Evolutionary conservation across 805 yeast genomes (phyloP).

Genomic region (Metschnikowia reukaufii): DNA sequence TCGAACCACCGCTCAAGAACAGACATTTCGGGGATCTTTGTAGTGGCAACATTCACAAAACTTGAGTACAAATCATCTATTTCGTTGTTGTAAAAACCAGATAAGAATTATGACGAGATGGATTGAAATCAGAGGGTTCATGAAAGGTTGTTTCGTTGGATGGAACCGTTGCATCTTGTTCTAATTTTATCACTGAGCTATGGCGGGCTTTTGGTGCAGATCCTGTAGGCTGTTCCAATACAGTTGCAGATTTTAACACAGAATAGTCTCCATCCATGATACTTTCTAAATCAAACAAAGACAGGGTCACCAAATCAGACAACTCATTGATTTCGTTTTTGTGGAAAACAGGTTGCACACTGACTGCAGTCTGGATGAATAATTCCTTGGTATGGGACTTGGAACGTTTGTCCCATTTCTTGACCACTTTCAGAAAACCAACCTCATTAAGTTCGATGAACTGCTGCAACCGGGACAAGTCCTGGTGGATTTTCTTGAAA

Average conservation of each 20-base stretch:
- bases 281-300: constrained; percentile 71
- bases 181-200: constrained; percentile 9
- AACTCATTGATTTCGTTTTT: constrained; percentile 81
- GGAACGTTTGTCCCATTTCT: constrained; percentile 97
- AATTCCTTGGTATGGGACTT: constrained; percentile 93
- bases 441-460: constrained; percentile 93
- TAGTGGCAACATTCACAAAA: constrained; percentile 55
- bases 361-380: constrained; percentile 87
- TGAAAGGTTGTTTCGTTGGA: constrained; percentile 3
- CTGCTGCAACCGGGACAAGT: constrained; percentile 84
- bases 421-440: constrained; percentile 92
- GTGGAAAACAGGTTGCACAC: constrained; percentile 95
- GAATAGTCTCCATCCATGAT: constrained; percentile 47
- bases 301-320: constrained; percentile 70
- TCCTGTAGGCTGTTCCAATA: constrained; percentile 4
- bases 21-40: constrained; percentile 40
- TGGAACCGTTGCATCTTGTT: constrained; percentile 4
- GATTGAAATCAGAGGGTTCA: constrained; percentile 8
- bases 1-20: constrained; percentile 41
- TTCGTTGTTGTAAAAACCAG: constrained; percentile 39
- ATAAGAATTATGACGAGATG: constrained; percentile 20
- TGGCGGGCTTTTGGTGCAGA: constrained; percentile 2
- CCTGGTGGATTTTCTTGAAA: constrained; percentile 84
- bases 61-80: constrained; percentile 73
- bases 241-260: constrained; percentile 23